Evolutionary conservation across 352 stramenopile species (phyloP).

Genomic region (Globisporangium paddicum): DNA sequence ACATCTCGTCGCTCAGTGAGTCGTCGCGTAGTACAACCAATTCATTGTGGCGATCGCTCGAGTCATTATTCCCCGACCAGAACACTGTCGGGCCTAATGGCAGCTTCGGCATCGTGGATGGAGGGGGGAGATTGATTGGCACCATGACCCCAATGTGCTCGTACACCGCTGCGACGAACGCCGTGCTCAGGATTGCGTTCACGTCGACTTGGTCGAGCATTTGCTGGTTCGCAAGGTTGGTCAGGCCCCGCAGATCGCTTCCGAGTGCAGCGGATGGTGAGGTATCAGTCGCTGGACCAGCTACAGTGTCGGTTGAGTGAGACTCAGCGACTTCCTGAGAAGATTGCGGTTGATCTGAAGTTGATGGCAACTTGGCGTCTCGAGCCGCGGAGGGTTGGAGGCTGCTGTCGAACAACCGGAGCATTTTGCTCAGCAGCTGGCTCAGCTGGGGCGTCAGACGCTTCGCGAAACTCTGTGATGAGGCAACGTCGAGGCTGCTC

Average conservation of each 20-base stretch:
- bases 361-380: too few species aligned
- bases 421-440: neutral
- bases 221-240: neutral
- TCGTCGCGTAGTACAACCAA: neutral
- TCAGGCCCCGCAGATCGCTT: neutral
- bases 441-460: neutral
- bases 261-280: neutral
- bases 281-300: neutral
- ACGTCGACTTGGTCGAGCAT: conserved; percentile 5
- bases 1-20: neutral
- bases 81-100: neutral
- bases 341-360: neutral
- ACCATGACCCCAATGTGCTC: conserved; percentile 28
- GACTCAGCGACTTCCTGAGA: neutral
- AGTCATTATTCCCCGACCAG: neutral
- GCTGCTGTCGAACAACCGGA: neutral
- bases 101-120: neutral
- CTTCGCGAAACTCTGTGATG: neutral
- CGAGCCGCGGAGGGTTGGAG: neutral
- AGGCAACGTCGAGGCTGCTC: neutral
- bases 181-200: conserved; percentile 22
- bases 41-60: neutral
- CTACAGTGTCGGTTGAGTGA: neutral
- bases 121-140: neutral
- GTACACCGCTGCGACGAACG: conserved; percentile 38